phyloP scores from a whole-genome alignment of 371 early-diverging fungal genomes.

The Mortierella sp. region DNA sequence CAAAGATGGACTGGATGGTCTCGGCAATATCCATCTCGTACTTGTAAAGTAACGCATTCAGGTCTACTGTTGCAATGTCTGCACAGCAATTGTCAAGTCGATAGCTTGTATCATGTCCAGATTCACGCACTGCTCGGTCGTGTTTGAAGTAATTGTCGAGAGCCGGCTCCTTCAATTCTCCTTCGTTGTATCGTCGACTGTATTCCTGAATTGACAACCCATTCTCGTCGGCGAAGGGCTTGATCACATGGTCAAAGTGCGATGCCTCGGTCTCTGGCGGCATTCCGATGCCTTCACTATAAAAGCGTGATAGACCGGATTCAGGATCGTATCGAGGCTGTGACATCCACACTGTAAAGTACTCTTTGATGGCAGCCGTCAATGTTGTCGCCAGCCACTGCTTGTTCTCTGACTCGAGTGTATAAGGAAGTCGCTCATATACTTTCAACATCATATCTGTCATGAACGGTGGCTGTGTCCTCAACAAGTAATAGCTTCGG shows the following conservation, averaged over 20 bases:
- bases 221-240: conserved; percentile 81
- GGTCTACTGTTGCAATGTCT: conserved; percentile 90
- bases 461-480: conserved; percentile 98
- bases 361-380: conserved; percentile 91
- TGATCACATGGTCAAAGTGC: conserved; percentile 92
- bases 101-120: conserved; percentile 97
- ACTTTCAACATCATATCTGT: conserved; percentile 95
- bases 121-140: conserved; percentile 96
- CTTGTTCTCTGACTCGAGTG: conserved; percentile 66
- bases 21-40: conserved; percentile 93
- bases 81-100: conserved; percentile 94
- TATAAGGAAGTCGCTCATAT: conserved; percentile 65
- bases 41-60: conserved; percentile 92
- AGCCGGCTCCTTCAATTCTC: conserved; percentile 77
- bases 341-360: conserved; percentile 90
- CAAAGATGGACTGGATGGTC: conserved; percentile 71
- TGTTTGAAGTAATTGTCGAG: conserved; percentile 96
- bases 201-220: conserved; percentile 78
- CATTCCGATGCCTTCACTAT: conserved; percentile 93
- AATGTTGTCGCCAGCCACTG: conserved; percentile 81
- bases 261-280: conserved; percentile 97
- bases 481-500: conserved; percentile 94
- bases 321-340: conserved; percentile 80
- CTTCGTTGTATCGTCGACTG: conserved; percentile 73
- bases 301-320: conserved; percentile 86